Evolutionary conservation across 2,329 filamentous ascomycete species (phyloP), one percentile per base, ranked within the genome.

Genomic region (Ascochyta lentis): DNA sequence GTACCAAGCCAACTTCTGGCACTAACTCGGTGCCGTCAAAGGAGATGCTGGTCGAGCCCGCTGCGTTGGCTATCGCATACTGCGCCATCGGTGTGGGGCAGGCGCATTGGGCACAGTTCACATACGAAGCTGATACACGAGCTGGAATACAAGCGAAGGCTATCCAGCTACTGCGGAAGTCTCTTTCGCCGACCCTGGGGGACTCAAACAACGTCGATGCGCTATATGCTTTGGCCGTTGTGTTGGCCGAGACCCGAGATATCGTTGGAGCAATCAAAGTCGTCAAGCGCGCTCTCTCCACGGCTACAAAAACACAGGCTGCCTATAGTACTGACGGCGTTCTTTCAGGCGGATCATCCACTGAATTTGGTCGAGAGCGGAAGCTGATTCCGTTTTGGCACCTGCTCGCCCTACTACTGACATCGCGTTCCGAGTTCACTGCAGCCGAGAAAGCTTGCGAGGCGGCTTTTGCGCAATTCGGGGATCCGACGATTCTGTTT

Each of bases 401-500:
- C 79, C 82, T 99, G 15, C 82, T 99, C 42, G 89, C 92, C 0
- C 81, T 99, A 23, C 81, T 98, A 22, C 78, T 98, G 27, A 96
- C 91, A 63, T 91, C 92, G 1, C 87, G 90, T 61, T 90, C 96
- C 63, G 92, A 97, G 60, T 96, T 90, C 66, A 80, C 86, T 45
- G 89, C 90, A 73, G 93, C 95, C 2, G 84, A 86, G 26, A 88
- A 89, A 67, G 89, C 92, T 29, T 98, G 93, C 65, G 92, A 96
- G 71, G 92, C 91, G 24, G 93, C 92, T 3, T 90, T 98, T 70
- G 92, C 96, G 64, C 91, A 96, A 69, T 96, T 96, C 67, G 87
- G 88, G 49, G 87, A 91, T 58, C 84, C 87, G 0, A 76, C 84
- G 0, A 81, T 89, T 6, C 81, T 94, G 0, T 92, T 92, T 68